Evolutionary conservation across 129 eudicot genomes (phyloP).

Genomic region (Apium graveolens): DNA sequence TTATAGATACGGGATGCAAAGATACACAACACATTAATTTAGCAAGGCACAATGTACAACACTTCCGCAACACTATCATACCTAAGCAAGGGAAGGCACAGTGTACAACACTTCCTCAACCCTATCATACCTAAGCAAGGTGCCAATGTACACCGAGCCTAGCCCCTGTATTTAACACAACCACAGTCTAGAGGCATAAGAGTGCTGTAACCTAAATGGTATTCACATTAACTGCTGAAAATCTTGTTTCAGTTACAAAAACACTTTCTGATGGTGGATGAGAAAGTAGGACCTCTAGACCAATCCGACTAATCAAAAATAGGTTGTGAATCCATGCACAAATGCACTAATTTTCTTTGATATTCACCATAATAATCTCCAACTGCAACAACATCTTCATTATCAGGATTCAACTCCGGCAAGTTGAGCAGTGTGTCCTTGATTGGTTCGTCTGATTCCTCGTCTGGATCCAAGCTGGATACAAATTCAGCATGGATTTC

Average conservation of each 20-base stretch:
- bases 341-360: slow-evolving; percentile 79
- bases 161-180: background rate
- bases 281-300: background rate
- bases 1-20: no score
- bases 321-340: slow-evolving; percentile 88
- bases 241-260: background rate
- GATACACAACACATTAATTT: no score
- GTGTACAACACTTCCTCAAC: background rate
- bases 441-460: slow-evolving; percentile 29
- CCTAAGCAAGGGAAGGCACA: no score
- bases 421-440: slow-evolving; percentile 46
- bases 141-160: background rate
- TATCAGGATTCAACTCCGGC: slow-evolving; percentile 60
- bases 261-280: background rate
- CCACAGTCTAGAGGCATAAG: background rate
- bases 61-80: no score
- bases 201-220: background rate
- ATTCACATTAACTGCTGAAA: background rate
- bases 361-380: slow-evolving; percentile 72
- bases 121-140: background rate
- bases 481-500: slow-evolving; percentile 62
- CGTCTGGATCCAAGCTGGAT: slow-evolving; percentile 46
- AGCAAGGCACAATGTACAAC: no score
- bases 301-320: slow-evolving; percentile 34
- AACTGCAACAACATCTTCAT: slow-evolving; percentile 67